Base-by-base conservation (phyloP, 805 yeast genomes). In the Teunomyces atbi region DNA sequence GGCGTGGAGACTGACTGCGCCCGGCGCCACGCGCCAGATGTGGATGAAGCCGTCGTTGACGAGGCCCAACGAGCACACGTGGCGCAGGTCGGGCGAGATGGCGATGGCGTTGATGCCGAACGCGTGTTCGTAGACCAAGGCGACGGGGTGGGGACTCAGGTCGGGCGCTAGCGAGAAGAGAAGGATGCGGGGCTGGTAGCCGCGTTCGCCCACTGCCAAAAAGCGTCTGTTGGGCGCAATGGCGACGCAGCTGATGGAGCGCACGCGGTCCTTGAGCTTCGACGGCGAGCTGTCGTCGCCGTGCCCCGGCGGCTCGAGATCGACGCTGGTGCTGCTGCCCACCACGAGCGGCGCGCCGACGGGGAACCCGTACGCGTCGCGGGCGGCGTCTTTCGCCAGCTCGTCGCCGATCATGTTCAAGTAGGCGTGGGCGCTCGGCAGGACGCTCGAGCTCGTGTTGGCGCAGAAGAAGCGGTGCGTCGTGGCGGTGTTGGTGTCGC, bases 131-230 rank as follows among this genome's bases (percentile, higher is more conserved):
- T 71, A 63, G 1, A 83, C 73, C 12, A 76, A 66, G 6, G 78
- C 77, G 5, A 82, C 60, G 1, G 89, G 87, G n/a, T 57, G 61
- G 4, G 64, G 56, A 10, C 68, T 56, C 40, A 80, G 70, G 49
- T 74, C 74, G 12, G 74, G 68, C 0, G 83, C 82, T 12, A 82
- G 62, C 2, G 87, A 81, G 55, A 75, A 84, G 11, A 84, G 53
- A 16, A 83, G 62, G 1, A 86, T 72, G 15, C 90, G 67, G 1
- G 92, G 92, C 51, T 76, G 80, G 50, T 82, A 82, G 0, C 91
- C 91, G 0, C 74, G 61, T 57, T 86, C 92, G 2, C 92, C 92
- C 12, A 84, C 79, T 0, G 89, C 89, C 20, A 86, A 59, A 4
- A 79, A 53, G 38, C 62, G 69, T 32, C 68, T 72, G 56, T 79